phyloP scores from a whole-genome alignment of 2,329 filamentous ascomycete species.

The Torrubiellomyces zombiae region DNA sequence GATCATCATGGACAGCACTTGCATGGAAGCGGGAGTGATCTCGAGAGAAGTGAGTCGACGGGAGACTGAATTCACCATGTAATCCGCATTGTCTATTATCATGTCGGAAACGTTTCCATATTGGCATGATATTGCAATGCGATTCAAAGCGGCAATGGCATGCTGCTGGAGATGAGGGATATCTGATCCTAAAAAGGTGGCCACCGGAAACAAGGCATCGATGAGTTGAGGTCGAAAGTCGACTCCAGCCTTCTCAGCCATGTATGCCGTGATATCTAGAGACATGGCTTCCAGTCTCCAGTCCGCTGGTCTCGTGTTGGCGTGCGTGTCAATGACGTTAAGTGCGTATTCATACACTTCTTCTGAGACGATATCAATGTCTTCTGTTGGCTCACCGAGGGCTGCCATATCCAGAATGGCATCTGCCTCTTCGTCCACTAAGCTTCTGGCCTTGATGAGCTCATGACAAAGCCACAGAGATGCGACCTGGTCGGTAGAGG shows the following conservation, averaged over 20 bases:
- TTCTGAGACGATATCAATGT: conserved; percentile 32
- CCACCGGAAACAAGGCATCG: conserved; percentile 79
- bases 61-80: conserved; percentile 85
- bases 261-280: conserved; percentile 63
- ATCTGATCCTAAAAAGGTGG: conserved; percentile 67
- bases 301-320: conserved; percentile 33
- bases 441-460: conserved; percentile 43
- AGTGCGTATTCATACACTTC: conserved; percentile 58
- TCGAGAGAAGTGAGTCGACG: conserved; percentile 83
- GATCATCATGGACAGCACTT: conserved; percentile 90
- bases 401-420: conserved; percentile 45
- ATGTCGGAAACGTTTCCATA: conserved; percentile 62
- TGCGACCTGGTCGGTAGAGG: conserved; percentile 44
- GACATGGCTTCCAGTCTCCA: conserved; percentile 66
- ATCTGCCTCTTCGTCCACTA: conserved; percentile 37
- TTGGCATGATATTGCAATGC: conserved; percentile 56
- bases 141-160: conserved; percentile 68
- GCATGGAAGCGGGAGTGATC: conserved; percentile 76
- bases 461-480: conserved; percentile 69
- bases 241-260: conserved; percentile 47
- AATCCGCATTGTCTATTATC: conserved; percentile 84
- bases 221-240: conserved; percentile 75
- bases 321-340: conserved; percentile 37
- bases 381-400: conserved; percentile 18
- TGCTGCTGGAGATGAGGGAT: conserved; percentile 56